These are phyloP conservation scores for Epithemia pelagica DNA, from an alignment of 108 stramenopile species.

Conservation along the genomic window DNA sequence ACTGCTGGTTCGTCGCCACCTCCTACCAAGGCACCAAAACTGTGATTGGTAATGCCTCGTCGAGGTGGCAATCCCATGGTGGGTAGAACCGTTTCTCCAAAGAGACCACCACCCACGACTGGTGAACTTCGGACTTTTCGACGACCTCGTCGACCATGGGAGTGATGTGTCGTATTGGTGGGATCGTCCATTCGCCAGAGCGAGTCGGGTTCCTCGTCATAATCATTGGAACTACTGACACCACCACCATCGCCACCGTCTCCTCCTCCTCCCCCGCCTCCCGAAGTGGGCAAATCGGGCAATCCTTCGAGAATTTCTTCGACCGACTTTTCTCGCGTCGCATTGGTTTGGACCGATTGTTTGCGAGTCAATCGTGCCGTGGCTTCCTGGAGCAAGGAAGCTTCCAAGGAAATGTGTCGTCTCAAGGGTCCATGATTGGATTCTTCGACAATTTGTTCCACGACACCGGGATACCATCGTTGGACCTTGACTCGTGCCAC, in stretches of 20 bases:
- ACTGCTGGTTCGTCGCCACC: no score
- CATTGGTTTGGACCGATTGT: slow-evolving; percentile 33
- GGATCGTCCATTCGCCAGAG: neutral
- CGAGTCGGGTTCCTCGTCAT: neutral
- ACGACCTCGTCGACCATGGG: slow-evolving; percentile 10
- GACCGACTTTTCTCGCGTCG: slow-evolving; percentile 53
- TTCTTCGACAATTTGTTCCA: slow-evolving; percentile 52
- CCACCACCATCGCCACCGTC: neutral
- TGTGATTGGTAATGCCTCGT: slow-evolving; percentile 10
- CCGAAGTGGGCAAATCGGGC: slow-evolving; percentile 2
- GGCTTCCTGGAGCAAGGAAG: slow-evolving; percentile 46
- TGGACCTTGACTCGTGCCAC: slow-evolving; percentile 60
- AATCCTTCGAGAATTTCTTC: slow-evolving; percentile 47
- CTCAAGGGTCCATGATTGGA: neutral
- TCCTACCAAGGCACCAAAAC: neutral
- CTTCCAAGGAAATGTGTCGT: slow-evolving; percentile 32
- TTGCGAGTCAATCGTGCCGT: slow-evolving; percentile 36
- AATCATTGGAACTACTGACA: neutral
- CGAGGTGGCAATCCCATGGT: neutral
- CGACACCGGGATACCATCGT: slow-evolving; percentile 71
- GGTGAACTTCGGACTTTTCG: slow-evolving; percentile 91
- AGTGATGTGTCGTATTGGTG: neutral
- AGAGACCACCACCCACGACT: slow-evolving; percentile 95
- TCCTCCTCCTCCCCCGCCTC: neutral
- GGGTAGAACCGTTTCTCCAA: slow-evolving; percentile 58